A percentile compares a stretch with the other conserved stretches of the same genome.
Evolutionary conservation across 495 filamentous ascomycete genomes (phyloP).

Genomic region (Lichina pygmaea): DNA sequence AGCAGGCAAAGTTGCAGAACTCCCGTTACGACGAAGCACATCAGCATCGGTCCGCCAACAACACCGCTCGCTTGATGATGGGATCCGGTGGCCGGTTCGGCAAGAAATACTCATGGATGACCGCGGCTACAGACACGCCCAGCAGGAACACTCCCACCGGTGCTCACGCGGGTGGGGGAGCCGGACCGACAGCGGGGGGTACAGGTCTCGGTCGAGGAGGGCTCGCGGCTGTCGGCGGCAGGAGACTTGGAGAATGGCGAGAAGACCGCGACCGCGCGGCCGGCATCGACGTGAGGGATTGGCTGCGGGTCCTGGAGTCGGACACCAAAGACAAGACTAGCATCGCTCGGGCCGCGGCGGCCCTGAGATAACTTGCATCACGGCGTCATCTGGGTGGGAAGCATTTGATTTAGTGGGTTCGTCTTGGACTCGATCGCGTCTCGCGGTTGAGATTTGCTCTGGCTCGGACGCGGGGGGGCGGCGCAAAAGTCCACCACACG

Average conservation of each 20-base stretch:
- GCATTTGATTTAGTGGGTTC: too few relatives aligned
- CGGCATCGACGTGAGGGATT: slow-evolving; percentile 44
- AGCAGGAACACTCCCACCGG: too few relatives aligned
- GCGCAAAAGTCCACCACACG: too few relatives aligned
- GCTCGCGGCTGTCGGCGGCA: slow-evolving; percentile 9
- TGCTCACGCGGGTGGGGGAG: too few relatives aligned
- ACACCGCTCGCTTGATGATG: slow-evolving; percentile 8
- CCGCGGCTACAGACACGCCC: too few relatives aligned
- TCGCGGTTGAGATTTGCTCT: too few relatives aligned
- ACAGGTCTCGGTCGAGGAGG: slow-evolving; percentile 11
- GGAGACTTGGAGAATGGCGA: slow-evolving; percentile 10
- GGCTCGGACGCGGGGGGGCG: too few relatives aligned
- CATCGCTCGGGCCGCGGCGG: background rate
- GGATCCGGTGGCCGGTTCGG: slow-evolving; percentile 12
- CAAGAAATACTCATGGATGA: slow-evolving; percentile 35
- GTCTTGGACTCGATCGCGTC: too few relatives aligned
- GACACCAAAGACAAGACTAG: slow-evolving; percentile 23
- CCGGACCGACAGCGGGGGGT: background rate
- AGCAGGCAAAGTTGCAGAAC: slow-evolving; percentile 22
- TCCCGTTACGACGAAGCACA: slow-evolving; percentile 21
- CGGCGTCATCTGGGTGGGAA: too few relatives aligned
- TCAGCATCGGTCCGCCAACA: slow-evolving; percentile 14
- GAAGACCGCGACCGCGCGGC: slow-evolving; percentile 30
- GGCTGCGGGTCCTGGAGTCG: slow-evolving; percentile 32
- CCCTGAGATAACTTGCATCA: background rate